A percentile compares a stretch with the other conserved stretches of the same genome.
Conservation (phyloP, 2,329 filamentous ascomycete species). For the Trichoderma pleuroti region DNA sequence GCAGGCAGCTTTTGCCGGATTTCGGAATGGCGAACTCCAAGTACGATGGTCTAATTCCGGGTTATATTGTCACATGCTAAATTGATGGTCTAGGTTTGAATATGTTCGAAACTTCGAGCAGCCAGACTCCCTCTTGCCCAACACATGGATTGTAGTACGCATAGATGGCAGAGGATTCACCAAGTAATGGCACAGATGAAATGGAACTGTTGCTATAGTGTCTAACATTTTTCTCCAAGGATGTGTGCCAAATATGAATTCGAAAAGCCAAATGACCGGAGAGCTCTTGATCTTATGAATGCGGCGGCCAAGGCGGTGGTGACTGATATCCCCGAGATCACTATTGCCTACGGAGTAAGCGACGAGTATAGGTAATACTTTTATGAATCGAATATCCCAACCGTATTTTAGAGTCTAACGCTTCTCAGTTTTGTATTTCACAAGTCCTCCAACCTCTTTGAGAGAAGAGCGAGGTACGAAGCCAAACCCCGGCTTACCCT, state of each 20-base stretch:
- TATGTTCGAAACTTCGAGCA: slow-evolving; percentile 92
- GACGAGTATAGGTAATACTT: slow-evolving; percentile 74
- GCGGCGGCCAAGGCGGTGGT: slow-evolving; percentile 81
- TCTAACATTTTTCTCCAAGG: slow-evolving; percentile 42
- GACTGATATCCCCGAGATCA: slow-evolving; percentile 77
- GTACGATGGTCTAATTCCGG: slow-evolving; percentile 40
- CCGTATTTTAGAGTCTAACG: neutral
- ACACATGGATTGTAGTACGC: slow-evolving; percentile 93
- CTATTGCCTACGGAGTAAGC: slow-evolving; percentile 86
- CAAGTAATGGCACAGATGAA: slow-evolving; percentile 56
- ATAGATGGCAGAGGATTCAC: slow-evolving; percentile 94
- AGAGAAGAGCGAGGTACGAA: slow-evolving; percentile 70
- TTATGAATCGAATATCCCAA: too few species aligned
- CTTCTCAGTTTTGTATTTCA: slow-evolving; percentile 76
- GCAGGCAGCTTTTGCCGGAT: neutral
- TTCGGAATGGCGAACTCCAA: slow-evolving; percentile 54
- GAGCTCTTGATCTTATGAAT: slow-evolving; percentile 92
- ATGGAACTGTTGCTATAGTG: neutral
- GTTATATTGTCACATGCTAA: neutral
- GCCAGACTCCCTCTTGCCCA: slow-evolving; percentile 72
- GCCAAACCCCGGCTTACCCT: neutral
- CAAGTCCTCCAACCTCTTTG: slow-evolving; percentile 77
- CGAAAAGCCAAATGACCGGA: slow-evolving; percentile 85
- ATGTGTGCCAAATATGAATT: slow-evolving; percentile 82
- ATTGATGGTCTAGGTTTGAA: slow-evolving; percentile 67